Base-by-base conservation (phyloP, 116 monocot genomes). In the Posidonia oceanica region DNA sequence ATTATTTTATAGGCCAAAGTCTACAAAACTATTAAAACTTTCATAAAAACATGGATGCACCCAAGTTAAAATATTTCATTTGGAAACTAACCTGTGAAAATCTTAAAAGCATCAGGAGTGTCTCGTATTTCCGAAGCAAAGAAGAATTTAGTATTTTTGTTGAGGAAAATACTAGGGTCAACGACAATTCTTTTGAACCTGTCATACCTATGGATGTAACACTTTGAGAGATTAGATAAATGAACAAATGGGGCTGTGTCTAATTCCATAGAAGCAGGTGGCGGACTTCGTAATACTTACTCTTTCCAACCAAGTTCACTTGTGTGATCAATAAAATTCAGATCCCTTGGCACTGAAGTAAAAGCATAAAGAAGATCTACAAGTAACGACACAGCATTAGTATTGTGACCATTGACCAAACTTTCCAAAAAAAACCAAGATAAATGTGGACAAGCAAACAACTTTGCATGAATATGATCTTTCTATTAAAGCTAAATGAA, bases 291-390 rank as follows among this genome's bases (percentile, higher is more conserved):
- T 2, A n/a, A 17, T 36, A 16, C 61, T 72, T 53, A 91, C 91
- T 87, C 87, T 83, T 91, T 91, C 91, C 91, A 91, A 11, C 85
- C 87, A 70, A 91, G 85, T 14, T 56, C n/a, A 56, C 55, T 56
- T 10, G 55, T 56, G 55, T 56, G 55, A 29, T 29, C 29, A 29
- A 29, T 29, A 29, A 29, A 29, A 69, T 93, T 93, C 20, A 89
- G 71, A 69, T 87, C 75, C 69, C 89, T 86, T 40, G 94, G 87
- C 71, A 94, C 69, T 48, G 77, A 60, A 69, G 79, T 77, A 60
- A 94, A 94, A 55, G 75, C 87, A 80, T 89, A 69, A 60, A 94
- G 89, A 69, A 94, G 85, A 82, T 94, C 94, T 93, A 84, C 56
- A 79, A 56, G 10, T 21, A 67, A 67, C 3, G n/a, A 18, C 38